Conservation (phyloP, 805 yeast species). For the Saccharomycopsis sp. region DNA sequence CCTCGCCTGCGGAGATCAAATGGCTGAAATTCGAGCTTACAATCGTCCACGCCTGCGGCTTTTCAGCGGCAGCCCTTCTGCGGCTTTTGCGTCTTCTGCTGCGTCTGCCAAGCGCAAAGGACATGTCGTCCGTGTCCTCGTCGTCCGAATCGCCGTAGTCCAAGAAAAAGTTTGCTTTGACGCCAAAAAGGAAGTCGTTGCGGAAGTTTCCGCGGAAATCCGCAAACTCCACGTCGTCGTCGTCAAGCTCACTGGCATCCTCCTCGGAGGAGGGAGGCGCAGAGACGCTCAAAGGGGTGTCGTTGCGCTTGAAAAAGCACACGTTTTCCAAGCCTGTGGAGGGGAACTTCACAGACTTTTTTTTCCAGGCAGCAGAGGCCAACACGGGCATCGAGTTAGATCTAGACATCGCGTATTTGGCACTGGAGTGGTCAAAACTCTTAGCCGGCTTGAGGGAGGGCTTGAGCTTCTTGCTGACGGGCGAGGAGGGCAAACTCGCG, state of each 20-base stretch:
- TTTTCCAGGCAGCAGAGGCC: constrained; percentile 1
- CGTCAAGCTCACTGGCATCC: constrained; percentile 5
- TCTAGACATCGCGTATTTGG: background rate
- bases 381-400: constrained; percentile 19
- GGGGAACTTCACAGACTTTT: constrained; percentile 19
- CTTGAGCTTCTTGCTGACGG: constrained; percentile 9
- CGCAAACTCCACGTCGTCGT: constrained; percentile 5
- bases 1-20: constrained; percentile 28
- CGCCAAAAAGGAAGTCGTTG: background rate
- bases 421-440: background rate
- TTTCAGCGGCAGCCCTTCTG: constrained; percentile 9
- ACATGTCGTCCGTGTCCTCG: constrained; percentile 4
- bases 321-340: constrained; percentile 19
- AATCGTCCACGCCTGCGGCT: constrained; percentile 27
- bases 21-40: constrained; percentile 32
- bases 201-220: background rate
- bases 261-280: constrained; percentile 15
- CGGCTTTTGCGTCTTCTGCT: constrained; percentile 10
- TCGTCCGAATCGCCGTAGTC: constrained; percentile 21
- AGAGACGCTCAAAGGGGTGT: constrained; percentile 20
- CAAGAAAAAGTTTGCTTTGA: constrained; percentile 6
- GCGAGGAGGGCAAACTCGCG: background rate
- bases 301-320: constrained; percentile 19
- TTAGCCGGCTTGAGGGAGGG: constrained; percentile 11
- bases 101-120: background rate